Percentiles rank a stretch among this genome's conserved stretches.
Evolutionary conservation across 2,329 filamentous ascomycete genomes (phyloP).

Genomic region (Mariannaea sp.): DNA sequence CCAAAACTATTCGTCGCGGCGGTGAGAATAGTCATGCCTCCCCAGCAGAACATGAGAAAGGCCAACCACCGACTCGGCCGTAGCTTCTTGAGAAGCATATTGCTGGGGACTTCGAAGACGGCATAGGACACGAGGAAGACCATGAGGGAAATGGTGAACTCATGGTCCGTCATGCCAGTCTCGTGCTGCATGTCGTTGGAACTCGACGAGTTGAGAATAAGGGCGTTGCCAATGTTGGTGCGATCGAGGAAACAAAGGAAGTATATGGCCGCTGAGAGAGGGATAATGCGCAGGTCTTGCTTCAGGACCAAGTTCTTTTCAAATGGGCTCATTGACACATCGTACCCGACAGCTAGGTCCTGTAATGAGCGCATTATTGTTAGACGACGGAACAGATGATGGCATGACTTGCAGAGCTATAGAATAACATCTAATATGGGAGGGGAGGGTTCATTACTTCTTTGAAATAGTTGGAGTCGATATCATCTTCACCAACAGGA

Average conservation of each 20-base stretch:
- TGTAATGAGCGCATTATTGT: slow-evolving; percentile 16
- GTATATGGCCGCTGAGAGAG: slow-evolving; percentile 67
- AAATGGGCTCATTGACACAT: slow-evolving; percentile 32
- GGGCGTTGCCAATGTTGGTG: slow-evolving; percentile 72
- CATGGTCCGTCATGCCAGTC: slow-evolving; percentile 63
- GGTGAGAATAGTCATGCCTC: slow-evolving; percentile 68
- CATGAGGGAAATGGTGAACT: slow-evolving; percentile 64
- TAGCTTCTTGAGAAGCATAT: slow-evolving; percentile 68
- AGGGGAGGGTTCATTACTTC: slow-evolving; percentile 23
- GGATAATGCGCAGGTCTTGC: slow-evolving; percentile 67
- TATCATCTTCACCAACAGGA: slow-evolving; percentile 35
- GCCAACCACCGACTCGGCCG: slow-evolving; percentile 67
- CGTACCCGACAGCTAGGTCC: slow-evolving; percentile 29
- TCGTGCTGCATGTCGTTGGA: slow-evolving; percentile 65
- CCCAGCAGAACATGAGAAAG: slow-evolving; percentile 70
- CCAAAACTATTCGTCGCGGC: slow-evolving; percentile 66
- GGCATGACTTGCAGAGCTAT: no score
- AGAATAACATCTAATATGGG: slow-evolving; percentile 1
- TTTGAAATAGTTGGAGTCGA: slow-evolving; percentile 36
- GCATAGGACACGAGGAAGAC: slow-evolving; percentile 66
- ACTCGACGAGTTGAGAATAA: slow-evolving; percentile 65
- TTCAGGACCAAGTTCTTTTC: slow-evolving; percentile 55
- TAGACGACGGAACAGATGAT: no score
- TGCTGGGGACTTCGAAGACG: slow-evolving; percentile 68
- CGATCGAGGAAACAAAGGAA: slow-evolving; percentile 71